Percentiles rank a stretch among this genome's conserved stretches.
phyloP scores from a whole-genome alignment of 2,329 filamentous ascomycete species.

The Chaetoscypha palmicola region DNA sequence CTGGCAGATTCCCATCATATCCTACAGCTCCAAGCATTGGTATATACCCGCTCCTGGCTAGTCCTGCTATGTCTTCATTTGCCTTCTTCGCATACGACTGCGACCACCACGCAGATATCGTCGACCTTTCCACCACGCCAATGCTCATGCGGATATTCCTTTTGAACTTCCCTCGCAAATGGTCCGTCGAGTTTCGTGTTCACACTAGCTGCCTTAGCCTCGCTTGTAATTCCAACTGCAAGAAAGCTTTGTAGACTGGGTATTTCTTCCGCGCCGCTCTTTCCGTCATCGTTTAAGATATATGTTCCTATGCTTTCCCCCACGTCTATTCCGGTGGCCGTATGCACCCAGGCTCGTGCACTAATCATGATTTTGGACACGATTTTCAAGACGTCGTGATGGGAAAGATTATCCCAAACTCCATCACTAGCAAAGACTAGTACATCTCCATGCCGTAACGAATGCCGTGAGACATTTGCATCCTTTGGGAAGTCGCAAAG shows the following conservation, averaged over 20 bases:
- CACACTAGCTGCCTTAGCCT: conserved; percentile 78
- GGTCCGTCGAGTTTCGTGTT: conserved; percentile 80
- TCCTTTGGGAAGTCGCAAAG: conserved; percentile 80
- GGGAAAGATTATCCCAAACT: conserved; percentile 91
- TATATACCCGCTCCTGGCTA: background rate
- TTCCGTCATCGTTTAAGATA: conserved; percentile 41
- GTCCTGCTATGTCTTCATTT: conserved; percentile 14
- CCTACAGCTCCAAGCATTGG: conserved; percentile 3
- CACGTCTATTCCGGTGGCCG: conserved; percentile 54
- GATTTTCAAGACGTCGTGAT: conserved; percentile 78
- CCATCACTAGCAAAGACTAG: conserved; percentile 93
- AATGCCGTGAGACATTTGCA: conserved; percentile 69
- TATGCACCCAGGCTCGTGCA: conserved; percentile 65
- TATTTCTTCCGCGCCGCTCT: conserved; percentile 29
- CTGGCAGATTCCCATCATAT: background rate
- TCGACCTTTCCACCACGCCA: conserved; percentile 93
- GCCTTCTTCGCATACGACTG: conserved; percentile 63
- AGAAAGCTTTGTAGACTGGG: conserved; percentile 66
- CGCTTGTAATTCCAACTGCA: conserved; percentile 69
- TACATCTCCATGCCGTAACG: conserved; percentile 82
- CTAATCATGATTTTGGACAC: conserved; percentile 70
- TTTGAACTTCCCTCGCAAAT: conserved; percentile 91
- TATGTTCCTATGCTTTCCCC: conserved; percentile 51
- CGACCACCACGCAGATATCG: conserved; percentile 84
- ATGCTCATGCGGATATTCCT: conserved; percentile 74